A percentile compares a stretch with the other conserved stretches of the same genome.
These are phyloP conservation scores for Colletotrichum truncatum DNA, from an alignment of 2,329 filamentous ascomycete species.

Conservation along the genomic window DNA sequence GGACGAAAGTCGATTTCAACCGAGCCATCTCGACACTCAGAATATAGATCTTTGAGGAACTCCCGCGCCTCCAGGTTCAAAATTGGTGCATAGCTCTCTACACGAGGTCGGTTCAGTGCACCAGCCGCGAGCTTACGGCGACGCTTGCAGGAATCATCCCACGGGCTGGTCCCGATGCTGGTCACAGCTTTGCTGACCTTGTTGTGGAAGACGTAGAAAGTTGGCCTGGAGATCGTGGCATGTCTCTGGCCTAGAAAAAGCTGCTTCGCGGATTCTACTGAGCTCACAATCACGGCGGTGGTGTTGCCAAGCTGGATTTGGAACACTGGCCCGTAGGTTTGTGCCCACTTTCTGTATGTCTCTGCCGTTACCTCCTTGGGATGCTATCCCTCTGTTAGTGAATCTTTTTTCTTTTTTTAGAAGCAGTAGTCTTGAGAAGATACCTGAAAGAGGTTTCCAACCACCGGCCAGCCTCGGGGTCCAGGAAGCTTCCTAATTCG, in stretches of 20 bases:
- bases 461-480: conserved; percentile 24
- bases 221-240: conserved; percentile 71
- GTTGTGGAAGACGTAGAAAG: conserved; percentile 70
- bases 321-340: conserved; percentile 40
- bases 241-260: conserved; percentile 75
- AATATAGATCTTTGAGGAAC: conserved; percentile 67
- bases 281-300: conserved; percentile 73
- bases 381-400: background rate
- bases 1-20: conserved; percentile 67
- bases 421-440: too few species aligned
- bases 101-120: conserved; percentile 70
- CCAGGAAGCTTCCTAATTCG: conserved; percentile 25
- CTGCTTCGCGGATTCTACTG: conserved; percentile 69
- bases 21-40: conserved; percentile 61
- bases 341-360: conserved; percentile 39
- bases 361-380: conserved; percentile 29
- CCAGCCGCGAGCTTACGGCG: conserved; percentile 73
- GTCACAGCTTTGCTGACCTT: conserved; percentile 53
- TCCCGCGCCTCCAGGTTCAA: conserved; percentile 61
- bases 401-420: background rate
- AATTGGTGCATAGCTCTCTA: conserved; percentile 72
- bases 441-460: conserved; percentile 25
- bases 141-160: conserved; percentile 74
- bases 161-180: conserved; percentile 72
- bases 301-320: conserved; percentile 49